Conservation (phyloP, 257 asterid genomes). For the Paulownia fortunei region DNA sequence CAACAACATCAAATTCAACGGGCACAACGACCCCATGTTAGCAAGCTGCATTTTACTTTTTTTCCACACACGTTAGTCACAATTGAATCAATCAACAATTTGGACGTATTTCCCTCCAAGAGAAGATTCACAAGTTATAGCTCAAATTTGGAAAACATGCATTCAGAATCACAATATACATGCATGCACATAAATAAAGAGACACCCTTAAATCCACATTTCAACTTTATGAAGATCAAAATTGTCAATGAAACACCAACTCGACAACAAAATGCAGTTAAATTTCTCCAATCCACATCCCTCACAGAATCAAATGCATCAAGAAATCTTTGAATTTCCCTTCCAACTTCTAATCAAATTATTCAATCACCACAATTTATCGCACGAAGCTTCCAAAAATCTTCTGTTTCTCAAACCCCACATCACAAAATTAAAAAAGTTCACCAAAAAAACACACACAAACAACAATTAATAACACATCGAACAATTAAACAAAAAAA, state of each 20-base stretch:
- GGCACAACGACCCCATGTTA: background rate
- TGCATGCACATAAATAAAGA: slow-evolving; percentile 16
- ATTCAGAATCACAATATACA: background rate
- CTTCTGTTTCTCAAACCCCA: background rate
- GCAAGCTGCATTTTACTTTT: background rate
- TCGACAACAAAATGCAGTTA: background rate
- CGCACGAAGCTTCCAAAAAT: background rate
- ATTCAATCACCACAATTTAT: background rate
- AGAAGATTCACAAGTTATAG: slow-evolving; percentile 6
- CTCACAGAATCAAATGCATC: background rate
- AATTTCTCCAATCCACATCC: background rate
- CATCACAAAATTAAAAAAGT: background rate
- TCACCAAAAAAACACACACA: background rate
- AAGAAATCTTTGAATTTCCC: background rate
- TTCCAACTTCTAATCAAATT: background rate
- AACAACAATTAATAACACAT: background rate
- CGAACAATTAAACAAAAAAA: background rate
- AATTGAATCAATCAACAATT: background rate
- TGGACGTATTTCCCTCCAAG: background rate
- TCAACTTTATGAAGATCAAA: background rate
- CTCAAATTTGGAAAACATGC: background rate
- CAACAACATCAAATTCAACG: background rate
- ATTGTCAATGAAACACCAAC: background rate
- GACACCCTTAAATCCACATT: background rate
- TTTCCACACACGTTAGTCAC: background rate